These are phyloP conservation scores for Streptanthus diversifolius DNA, from an alignment of 345 rosid species.

Conservation along the genomic window DNA sequence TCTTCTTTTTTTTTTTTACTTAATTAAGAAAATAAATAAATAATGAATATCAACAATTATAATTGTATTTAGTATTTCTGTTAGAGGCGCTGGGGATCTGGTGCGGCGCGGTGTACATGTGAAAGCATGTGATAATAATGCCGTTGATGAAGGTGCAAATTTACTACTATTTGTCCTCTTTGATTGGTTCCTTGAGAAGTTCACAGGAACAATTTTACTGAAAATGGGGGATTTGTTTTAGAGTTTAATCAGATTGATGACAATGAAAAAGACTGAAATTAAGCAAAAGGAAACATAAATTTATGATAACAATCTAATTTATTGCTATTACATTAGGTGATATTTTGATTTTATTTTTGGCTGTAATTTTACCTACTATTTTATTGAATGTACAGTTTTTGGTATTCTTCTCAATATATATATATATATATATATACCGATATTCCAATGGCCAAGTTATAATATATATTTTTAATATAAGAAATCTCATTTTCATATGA, in stretches of 20 bases:
- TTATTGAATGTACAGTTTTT: too few species aligned
- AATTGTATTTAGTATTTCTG: not conserved
- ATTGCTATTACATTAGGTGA: not conserved
- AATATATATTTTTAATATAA: too few species aligned
- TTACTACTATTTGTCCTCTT: conserved; percentile 7
- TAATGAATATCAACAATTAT: not conserved
- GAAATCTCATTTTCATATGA: not conserved
- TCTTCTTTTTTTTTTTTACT: not conserved
- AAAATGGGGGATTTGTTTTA: not conserved
- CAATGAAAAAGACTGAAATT: not conserved
- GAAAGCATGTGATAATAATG: not conserved
- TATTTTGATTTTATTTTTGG: not conserved
- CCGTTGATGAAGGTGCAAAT: conserved; percentile 1
- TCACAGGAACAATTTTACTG: conserved; percentile 1
- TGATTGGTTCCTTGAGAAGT: not conserved
- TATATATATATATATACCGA: too few species aligned
- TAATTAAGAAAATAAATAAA: not conserved
- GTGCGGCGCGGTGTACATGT: conserved; percentile 29
- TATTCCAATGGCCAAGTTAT: too few species aligned
- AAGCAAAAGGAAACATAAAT: not conserved
- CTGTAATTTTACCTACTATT: too few species aligned
- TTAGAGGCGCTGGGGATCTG: not conserved
- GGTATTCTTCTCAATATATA: too few species aligned
- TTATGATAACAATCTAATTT: too few species aligned
- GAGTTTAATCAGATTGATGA: not conserved